phyloP scores from a whole-genome alignment of 2,329 filamentous ascomycete species.

The Microsporum audouinii region DNA sequence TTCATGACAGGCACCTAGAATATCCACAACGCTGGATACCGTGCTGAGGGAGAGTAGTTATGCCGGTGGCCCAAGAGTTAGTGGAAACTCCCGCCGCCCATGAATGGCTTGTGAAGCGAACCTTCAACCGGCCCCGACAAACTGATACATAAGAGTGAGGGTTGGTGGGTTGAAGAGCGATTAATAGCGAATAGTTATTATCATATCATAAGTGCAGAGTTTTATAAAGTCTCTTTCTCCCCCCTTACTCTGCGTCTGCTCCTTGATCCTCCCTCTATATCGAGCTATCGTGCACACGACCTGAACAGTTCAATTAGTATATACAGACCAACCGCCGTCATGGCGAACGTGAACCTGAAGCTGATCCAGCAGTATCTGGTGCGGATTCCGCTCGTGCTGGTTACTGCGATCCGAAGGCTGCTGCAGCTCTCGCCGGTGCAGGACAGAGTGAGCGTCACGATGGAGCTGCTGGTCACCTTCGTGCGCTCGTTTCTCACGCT shows the following conservation, averaged over 20 bases:
- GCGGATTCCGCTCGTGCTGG: conserved; percentile 33
- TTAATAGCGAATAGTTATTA: too few relatives aligned
- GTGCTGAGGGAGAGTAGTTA: too few relatives aligned
- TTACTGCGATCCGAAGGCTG: conserved; percentile 32
- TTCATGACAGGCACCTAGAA: too few relatives aligned
- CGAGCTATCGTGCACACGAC: background rate
- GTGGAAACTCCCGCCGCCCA: too few relatives aligned
- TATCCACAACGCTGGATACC: too few relatives aligned
- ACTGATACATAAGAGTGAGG: too few relatives aligned
- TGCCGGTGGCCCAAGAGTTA: too few relatives aligned
- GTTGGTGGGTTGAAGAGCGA: too few relatives aligned
- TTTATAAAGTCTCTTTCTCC: background rate
- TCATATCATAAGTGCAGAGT: too few relatives aligned
- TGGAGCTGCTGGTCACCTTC: conserved; percentile 59
- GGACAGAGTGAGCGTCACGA: conserved; percentile 66
- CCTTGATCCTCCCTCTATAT: background rate
- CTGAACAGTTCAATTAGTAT: background rate
- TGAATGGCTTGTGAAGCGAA: too few relatives aligned
- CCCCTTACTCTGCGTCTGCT: background rate
- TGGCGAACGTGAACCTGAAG: background rate
- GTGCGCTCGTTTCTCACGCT: conserved; percentile 53
- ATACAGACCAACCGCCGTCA: background rate
- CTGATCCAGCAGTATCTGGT: conserved; percentile 23
- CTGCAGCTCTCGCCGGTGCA: conserved; percentile 58
- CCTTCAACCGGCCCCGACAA: too few relatives aligned